Evolutionary conservation across 371 early-diverging fungal genomes (phyloP).

Genomic region (Batrachochytrium dendrobatidis): DNA sequence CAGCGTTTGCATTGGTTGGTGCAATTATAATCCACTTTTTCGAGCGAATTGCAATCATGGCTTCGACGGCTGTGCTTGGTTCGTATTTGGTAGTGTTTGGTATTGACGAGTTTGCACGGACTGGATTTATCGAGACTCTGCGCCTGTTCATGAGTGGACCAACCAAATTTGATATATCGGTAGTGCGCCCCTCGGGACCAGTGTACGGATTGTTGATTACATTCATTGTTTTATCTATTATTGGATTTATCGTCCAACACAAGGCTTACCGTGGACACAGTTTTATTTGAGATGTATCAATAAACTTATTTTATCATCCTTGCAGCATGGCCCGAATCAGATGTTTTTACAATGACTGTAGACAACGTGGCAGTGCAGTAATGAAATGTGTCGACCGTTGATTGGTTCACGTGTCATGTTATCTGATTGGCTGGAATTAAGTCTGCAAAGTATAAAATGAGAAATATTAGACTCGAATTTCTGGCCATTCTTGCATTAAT

Average conservation of each 20-base stretch:
- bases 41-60: constrained; percentile 16
- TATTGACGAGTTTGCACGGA: constrained; percentile 65
- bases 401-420: too few relatives aligned
- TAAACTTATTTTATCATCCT: too few relatives aligned
- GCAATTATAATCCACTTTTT: constrained; percentile 41
- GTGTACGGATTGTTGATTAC: constrained; percentile 15
- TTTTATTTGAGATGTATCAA: not conserved
- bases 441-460: too few relatives aligned
- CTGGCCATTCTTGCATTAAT: too few relatives aligned
- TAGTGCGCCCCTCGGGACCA: constrained; percentile 3
- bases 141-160: constrained; percentile 17
- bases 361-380: too few relatives aligned
- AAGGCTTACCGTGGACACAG: constrained; percentile 6
- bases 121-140: constrained; percentile 49
- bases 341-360: too few relatives aligned
- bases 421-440: too few relatives aligned
- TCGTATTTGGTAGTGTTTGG: constrained; percentile 52
- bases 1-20: constrained; percentile 41
- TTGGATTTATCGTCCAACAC: constrained; percentile 23
- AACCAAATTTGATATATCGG: constrained; percentile 1
- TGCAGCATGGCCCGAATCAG: too few relatives aligned
- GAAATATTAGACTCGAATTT: too few relatives aligned
- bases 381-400: too few relatives aligned
- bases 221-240: constrained; percentile 15
- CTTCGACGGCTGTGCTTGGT: not conserved